These are phyloP conservation scores for Aethionema arabicum DNA, from an alignment of 345 rosid species.

Conservation along the genomic window DNA sequence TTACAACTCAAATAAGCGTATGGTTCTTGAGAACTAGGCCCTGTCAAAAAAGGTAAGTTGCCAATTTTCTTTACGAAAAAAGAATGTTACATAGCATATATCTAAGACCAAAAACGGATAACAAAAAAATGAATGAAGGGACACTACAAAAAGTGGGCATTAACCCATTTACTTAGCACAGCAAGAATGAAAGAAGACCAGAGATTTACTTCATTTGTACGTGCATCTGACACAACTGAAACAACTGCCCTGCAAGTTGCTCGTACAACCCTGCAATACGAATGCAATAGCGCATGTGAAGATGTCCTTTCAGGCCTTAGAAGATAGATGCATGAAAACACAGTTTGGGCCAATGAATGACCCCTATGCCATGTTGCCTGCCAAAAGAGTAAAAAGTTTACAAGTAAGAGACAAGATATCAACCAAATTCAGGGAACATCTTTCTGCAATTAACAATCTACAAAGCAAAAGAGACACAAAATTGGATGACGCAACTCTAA, in stretches of 20 bases:
- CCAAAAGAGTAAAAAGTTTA: slow-evolving; percentile 40
- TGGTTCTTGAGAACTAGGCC: slow-evolving; percentile 8
- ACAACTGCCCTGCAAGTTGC: slow-evolving; percentile 94
- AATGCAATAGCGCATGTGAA: slow-evolving; percentile 80
- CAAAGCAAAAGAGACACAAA: background rate
- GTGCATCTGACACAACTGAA: slow-evolving; percentile 92
- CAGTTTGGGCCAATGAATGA: slow-evolving; percentile 97
- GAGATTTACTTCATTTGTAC: slow-evolving; percentile 94
- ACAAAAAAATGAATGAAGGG: slow-evolving; percentile 2
- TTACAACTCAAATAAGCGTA: slow-evolving; percentile 21
- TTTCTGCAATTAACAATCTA: background rate
- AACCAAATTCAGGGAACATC: slow-evolving; percentile 12
- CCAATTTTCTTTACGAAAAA: background rate
- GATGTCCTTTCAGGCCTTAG: slow-evolving; percentile 88
- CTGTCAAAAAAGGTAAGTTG: slow-evolving; percentile 12
- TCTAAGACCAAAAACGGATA: slow-evolving; percentile 3
- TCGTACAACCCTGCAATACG: slow-evolving; percentile 79
- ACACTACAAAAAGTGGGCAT: background rate
- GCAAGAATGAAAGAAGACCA: slow-evolving; percentile 32
- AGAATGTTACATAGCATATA: slow-evolving; percentile 1
- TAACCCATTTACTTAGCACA: slow-evolving; percentile 6
- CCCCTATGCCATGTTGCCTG: slow-evolving; percentile 99
- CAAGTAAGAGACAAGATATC: slow-evolving; percentile 8
- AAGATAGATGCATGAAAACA: slow-evolving; percentile 95
- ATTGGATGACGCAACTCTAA: slow-evolving; percentile 10